Base-by-base conservation (phyloP, 768 basidiomycete species). In the Collybiopsis luxurians region DNA sequence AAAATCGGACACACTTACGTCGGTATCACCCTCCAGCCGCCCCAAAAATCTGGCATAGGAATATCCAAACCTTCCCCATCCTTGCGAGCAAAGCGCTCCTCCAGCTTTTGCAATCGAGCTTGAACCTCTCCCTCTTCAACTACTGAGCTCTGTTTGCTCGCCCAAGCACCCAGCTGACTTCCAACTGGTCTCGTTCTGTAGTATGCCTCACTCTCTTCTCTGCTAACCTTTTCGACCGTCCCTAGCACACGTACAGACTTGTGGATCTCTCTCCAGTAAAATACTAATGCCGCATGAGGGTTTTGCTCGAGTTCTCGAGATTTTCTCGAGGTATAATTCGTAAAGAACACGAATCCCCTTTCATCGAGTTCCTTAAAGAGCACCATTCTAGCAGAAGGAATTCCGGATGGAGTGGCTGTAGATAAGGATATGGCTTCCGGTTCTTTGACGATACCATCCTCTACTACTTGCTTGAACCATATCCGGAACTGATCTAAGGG, bases 241-340 rank as follows among this genome's bases (percentile, higher is more conserved):
- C 97, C 97, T 4, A 95, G 78, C 17, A 96, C 85, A 61, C 96
- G 79, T 11, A 98, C 88, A 61, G 86, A 87, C 53, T 86, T 79
- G 56, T 86, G 82, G 12, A 93, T 76, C 68, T 95, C 93, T 51
- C 83, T 74, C 97, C 96, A 98, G 75, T 95, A 97, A 65, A 98
- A 92, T 10, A 87, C 86, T 19, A 96, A 75, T 1, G 91, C 85
- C 4, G 89, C 94, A 67, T 86, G 76, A 0, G 92, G 91, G 66
- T 95, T 95, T 38, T 74, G 79, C 5, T 71, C 56, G 27, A 98
- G 79, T 69, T 98, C 97, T 40, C 73, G 67, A 2, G 92, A 94
- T 74, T 98, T 99, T 61, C 95, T 84, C 11, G 94, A 96, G 39
- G 85, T 82, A 75, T 98, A 98, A 73, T 99, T 99, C 30, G 96